Evolutionary conservation across 805 yeast genomes (phyloP), one percentile per base, ranked within the genome.

Genomic region (Metschnikowia drakensbergensis): DNA sequence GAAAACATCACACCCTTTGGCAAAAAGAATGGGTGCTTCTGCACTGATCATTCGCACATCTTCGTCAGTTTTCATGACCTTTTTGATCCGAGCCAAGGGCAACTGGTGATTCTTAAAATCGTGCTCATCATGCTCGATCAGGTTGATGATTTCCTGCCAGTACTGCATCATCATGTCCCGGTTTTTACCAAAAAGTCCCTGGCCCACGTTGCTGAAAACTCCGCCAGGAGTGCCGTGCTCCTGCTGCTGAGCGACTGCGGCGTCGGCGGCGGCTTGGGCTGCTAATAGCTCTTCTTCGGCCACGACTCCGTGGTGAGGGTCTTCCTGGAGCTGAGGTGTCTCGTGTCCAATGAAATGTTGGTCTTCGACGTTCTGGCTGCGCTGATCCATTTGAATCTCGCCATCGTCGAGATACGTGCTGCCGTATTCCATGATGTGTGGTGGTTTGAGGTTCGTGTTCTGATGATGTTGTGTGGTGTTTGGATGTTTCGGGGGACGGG

Each of bases 21-120:
- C 98, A 71, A 94, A 94, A 51, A 94, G 69, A 31, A 94, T 90
- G 2, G 99, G 99, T 0, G 98, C 98, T 69, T 94, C 99, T 2
- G 99, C 98, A 54, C 94, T 83, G 49, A 94, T 94, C 99, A 94
- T 94, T 55, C 90, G 81, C 35, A 94, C 98, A 55, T 92, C 97
- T 63, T 89, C 96, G 64, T 92, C 98, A 0, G 97, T 91, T 65
- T 92, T 92, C 98, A 92, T 92, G 36, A 92, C 97, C 66, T 92
- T 92, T 63, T 94, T 92, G 59, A 94, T 94, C 58, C 99, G 78
- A 4, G 99, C 99, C 47, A 94, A 74, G 13, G 99, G 99, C 53
- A 94, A 73, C 54, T 91, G 96, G 64, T 94, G 97, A 55, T 88
- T 87, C 65, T 89, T 91, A 71, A 92, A 94, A 64, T 88, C 96